Evolutionary conservation across 768 basidiomycete species (phyloP).

Genomic region (Boletus rubescentipes): DNA sequence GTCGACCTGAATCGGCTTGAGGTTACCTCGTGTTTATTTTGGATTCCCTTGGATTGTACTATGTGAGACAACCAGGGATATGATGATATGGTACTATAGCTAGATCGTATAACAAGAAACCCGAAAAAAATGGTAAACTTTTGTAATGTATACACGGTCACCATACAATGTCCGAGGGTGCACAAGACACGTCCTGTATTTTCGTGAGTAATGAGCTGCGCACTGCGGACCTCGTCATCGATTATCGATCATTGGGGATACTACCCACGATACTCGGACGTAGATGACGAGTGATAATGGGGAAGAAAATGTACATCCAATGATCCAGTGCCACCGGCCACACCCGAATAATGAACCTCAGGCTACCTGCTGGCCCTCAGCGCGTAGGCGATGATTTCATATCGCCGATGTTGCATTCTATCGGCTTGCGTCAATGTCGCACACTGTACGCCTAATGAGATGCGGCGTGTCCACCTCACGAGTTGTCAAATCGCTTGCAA

Average conservation of each 20-base stretch:
- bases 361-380: background rate
- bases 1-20: slow-evolving; percentile 14
- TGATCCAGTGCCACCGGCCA: background rate
- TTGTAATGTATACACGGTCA: slow-evolving; percentile 1
- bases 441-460: background rate
- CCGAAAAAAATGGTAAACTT: background rate
- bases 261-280: background rate
- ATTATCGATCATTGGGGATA: background rate
- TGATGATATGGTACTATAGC: slow-evolving; percentile 8
- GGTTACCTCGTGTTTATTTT: slow-evolving; percentile 10
- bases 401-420: background rate
- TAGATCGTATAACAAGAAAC: background rate
- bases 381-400: background rate
- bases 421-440: background rate
- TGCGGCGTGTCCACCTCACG: background rate
- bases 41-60: slow-evolving; percentile 1
- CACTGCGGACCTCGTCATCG: too few relatives aligned
- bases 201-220: slow-evolving; percentile 10
- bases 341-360: background rate
- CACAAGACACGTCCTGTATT: background rate
- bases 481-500: background rate
- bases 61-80: slow-evolving; percentile 10
- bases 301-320: background rate
- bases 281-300: background rate
- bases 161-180: background rate